phyloP scores from a whole-genome alignment of 129 eudicot genomes.

The Solidago caesia region DNA sequence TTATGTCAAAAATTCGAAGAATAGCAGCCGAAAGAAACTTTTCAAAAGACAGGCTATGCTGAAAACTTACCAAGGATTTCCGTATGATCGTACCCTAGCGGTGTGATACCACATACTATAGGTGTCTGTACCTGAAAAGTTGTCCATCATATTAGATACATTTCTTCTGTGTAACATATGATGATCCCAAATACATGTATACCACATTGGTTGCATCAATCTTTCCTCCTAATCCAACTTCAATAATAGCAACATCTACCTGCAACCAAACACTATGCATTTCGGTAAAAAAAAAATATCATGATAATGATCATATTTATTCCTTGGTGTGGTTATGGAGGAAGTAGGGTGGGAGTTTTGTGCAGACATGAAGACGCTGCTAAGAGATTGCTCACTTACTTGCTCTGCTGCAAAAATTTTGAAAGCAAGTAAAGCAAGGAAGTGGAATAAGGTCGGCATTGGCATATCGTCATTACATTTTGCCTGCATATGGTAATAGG shows the following conservation, averaged over 20 bases:
- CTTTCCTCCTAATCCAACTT: slow-evolving; percentile 93
- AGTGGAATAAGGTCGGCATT: slow-evolving; percentile 91
- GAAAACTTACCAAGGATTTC: slow-evolving; percentile 75
- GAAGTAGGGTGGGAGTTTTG: background rate
- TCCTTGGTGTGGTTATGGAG: slow-evolving; percentile 6
- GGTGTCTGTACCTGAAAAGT: slow-evolving; percentile 72
- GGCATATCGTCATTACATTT: slow-evolving; percentile 66
- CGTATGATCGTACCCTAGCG: slow-evolving; percentile 97
- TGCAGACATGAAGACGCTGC: background rate
- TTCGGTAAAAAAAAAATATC: background rate
- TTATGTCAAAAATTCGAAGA: background rate
- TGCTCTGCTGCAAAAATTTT: slow-evolving; percentile 80
- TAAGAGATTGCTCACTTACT: slow-evolving; percentile 37
- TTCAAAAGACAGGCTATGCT: background rate
- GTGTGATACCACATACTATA: slow-evolving; percentile 87
- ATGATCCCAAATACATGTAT: slow-evolving; percentile 20
- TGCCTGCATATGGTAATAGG: slow-evolving; percentile 47
- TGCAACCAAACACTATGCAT: slow-evolving; percentile 33
- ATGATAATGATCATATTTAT: slow-evolving; percentile 2
- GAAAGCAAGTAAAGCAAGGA: slow-evolving; percentile 93
- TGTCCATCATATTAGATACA: slow-evolving; percentile 16
- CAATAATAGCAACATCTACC: slow-evolving; percentile 94
- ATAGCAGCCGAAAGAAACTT: background rate
- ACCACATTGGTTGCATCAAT: slow-evolving; percentile 98
- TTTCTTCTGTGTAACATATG: background rate